A percentile compares a stretch with the other conserved stretches of the same genome.
phyloP scores from a whole-genome alignment of 176 grass and related monocot species.

The Metroxylon sagu region DNA sequence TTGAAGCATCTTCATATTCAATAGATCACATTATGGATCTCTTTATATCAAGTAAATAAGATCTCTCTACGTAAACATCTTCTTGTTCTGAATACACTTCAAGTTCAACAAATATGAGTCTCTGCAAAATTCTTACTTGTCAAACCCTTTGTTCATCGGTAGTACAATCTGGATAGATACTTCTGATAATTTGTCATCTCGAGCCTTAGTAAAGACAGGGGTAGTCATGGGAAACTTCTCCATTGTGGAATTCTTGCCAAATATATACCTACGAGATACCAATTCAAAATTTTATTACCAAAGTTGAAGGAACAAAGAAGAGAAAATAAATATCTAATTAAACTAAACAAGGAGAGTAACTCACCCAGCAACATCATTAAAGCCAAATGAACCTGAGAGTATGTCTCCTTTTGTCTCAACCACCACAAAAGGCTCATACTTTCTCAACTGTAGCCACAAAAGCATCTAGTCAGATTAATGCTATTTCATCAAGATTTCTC shows the following conservation, averaged over 20 bases:
- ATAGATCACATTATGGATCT: too few species aligned
- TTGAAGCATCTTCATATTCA: too few species aligned
- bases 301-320: background rate
- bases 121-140: constrained; percentile 24
- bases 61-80: too few species aligned
- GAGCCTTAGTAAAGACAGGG: constrained; percentile 85
- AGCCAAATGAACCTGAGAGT: constrained; percentile 73
- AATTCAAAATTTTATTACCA: background rate
- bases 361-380: constrained; percentile 84
- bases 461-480: too few species aligned
- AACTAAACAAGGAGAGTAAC: constrained; percentile 11
- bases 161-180: constrained; percentile 87
- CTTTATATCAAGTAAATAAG: too few species aligned
- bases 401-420: constrained; percentile 90
- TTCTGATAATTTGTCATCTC: constrained; percentile 59
- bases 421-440: constrained; percentile 61
- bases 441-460: constrained; percentile 49
- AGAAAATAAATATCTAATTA: background rate
- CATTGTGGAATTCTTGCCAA: constrained; percentile 71
- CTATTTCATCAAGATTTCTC: too few species aligned
- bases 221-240: constrained; percentile 97
- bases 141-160: constrained; percentile 66
- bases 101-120: too few species aligned
- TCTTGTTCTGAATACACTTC: too few species aligned
- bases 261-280: constrained; percentile 68